Conservation (phyloP, 148 eudicot genomes). For the Cornus suecica region DNA sequence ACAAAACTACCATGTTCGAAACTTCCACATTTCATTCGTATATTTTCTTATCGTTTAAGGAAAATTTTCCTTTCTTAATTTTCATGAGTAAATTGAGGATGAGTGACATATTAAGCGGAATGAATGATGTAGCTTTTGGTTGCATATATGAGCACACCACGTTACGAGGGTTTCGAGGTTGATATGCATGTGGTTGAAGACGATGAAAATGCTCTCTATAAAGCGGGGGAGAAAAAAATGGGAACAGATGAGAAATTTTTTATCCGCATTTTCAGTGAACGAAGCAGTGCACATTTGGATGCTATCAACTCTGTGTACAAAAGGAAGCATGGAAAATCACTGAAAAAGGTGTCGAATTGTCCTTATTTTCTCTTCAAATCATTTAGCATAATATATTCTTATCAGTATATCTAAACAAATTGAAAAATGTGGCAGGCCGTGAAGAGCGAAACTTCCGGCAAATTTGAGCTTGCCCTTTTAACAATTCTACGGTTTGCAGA, state of each 20-base stretch:
- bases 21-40: too few species aligned
- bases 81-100: too few species aligned
- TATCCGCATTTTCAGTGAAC: slow-evolving; percentile 44
- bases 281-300: slow-evolving; percentile 56
- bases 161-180: slow-evolving; percentile 54
- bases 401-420: not conserved
- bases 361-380: not conserved
- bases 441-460: slow-evolving; percentile 61
- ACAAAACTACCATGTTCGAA: too few species aligned
- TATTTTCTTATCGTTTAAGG: too few species aligned
- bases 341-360: slow-evolving; percentile 37
- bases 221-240: slow-evolving; percentile 60
- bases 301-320: slow-evolving; percentile 43
- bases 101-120: not conserved
- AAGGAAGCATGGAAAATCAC: slow-evolving; percentile 37
- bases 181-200: slow-evolving; percentile 36
- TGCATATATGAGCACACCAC: slow-evolving; percentile 44
- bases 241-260: slow-evolving; percentile 61
- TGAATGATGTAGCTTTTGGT: slow-evolving; percentile 48
- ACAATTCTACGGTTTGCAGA: slow-evolving; percentile 43
- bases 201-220: slow-evolving; percentile 49
- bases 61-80: too few species aligned
- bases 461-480: slow-evolving; percentile 39
- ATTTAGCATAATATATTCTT: not conserved
- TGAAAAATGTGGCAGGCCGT: slow-evolving; percentile 36